Conservation (phyloP, 495 filamentous ascomycete genomes). For the Aspergillus leporis region DNA sequence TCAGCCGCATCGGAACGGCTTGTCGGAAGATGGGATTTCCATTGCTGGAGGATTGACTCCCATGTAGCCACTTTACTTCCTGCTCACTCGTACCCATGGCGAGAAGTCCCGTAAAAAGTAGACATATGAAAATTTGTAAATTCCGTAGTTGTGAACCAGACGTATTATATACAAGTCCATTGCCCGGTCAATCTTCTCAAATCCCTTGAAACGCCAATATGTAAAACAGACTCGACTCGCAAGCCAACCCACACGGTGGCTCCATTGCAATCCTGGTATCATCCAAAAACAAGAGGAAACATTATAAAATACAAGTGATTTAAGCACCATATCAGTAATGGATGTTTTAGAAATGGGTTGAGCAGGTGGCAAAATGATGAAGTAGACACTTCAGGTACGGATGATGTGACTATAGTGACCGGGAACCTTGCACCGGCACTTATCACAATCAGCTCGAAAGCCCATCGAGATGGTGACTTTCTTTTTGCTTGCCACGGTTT, state of each 20-base stretch:
- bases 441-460: slow-evolving; percentile 82
- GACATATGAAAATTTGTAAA: not conserved
- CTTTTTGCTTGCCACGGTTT: slow-evolving; percentile 47
- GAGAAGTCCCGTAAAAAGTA: not conserved
- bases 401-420: slow-evolving; percentile 89
- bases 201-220: not conserved
- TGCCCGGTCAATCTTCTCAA: not conserved
- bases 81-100: too few species aligned
- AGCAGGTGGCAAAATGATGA: not conserved
- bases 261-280: not conserved
- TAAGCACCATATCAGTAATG: not conserved
- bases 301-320: not conserved
- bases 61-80: not conserved
- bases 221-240: not conserved
- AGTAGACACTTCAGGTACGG: slow-evolving; percentile 16
- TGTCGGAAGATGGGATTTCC: slow-evolving; percentile 18
- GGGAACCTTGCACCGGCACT: slow-evolving; percentile 75
- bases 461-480: slow-evolving; percentile 79
- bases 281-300: not conserved
- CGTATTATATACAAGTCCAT: not conserved
- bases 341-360: not conserved
- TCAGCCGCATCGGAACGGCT: slow-evolving; percentile 21
- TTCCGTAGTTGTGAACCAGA: not conserved
- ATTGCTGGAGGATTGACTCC: not conserved
- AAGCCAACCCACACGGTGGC: not conserved